phyloP scores from a whole-genome alignment of 441 rosid species.

The Cnidoscolus chayamansa region DNA sequence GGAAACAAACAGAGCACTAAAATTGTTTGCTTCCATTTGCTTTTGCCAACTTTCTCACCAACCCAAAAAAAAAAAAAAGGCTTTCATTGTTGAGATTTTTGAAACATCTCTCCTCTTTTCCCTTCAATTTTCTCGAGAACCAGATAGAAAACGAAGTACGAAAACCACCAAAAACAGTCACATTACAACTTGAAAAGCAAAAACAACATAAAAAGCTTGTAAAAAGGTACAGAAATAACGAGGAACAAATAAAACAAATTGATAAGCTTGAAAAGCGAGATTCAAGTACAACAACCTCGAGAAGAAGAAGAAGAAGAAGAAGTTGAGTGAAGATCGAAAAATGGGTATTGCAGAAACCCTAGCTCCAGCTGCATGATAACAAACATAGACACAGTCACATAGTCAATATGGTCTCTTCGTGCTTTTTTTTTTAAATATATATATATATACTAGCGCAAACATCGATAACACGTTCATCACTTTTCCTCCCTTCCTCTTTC shows the following conservation, averaged over 20 bases:
- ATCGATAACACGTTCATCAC: slow-evolving; percentile 74
- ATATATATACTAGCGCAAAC: slow-evolving; percentile 58
- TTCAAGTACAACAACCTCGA: background rate
- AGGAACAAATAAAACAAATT: background rate
- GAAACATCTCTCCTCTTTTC: background rate
- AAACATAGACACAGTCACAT: background rate
- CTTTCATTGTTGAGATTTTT: background rate
- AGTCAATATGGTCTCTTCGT: no score
- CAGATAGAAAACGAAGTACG: slow-evolving; percentile 1
- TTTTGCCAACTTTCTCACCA: slow-evolving; percentile 14
- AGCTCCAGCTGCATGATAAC: background rate
- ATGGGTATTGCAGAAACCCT: slow-evolving; percentile 1
- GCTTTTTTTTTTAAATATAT: no score
- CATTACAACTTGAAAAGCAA: background rate
- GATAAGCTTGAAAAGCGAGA: background rate
- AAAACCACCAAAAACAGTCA: background rate
- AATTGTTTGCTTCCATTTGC: background rate
- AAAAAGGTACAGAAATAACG: no score
- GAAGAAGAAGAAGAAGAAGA: slow-evolving; percentile 4
- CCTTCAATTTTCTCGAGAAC: slow-evolving; percentile 6
- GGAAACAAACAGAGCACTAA: slow-evolving; percentile 6
- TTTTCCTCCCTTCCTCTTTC: slow-evolving; percentile 82
- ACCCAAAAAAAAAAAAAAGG: background rate
- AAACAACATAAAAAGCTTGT: background rate
- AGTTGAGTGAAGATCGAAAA: slow-evolving; percentile 11